Evolutionary conservation across 345 rosid species (phyloP).

Genomic region (Balakata baccata): DNA sequence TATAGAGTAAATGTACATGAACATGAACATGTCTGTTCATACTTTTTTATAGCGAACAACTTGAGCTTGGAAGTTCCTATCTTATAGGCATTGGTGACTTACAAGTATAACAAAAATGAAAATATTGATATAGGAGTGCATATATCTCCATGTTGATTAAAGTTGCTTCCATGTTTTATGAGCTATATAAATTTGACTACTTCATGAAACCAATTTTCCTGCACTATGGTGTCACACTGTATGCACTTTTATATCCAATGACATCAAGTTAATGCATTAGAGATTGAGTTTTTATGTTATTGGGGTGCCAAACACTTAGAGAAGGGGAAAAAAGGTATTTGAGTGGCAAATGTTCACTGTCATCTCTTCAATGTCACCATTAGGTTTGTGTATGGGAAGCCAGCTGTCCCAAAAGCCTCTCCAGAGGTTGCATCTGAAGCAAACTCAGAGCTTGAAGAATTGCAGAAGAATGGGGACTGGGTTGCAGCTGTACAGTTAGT

Average conservation of each 20-base stretch:
- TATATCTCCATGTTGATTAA: too few species aligned
- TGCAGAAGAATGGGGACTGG: conserved; percentile 63
- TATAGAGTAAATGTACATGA: neutral
- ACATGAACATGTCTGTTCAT: neutral
- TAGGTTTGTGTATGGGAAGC: conserved; percentile 91
- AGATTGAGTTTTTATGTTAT: neutral
- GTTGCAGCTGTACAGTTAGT: conserved; percentile 77
- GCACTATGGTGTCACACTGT: neutral
- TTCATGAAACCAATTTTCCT: neutral
- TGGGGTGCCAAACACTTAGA: neutral
- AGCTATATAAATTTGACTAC: neutral
- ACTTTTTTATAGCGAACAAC: neutral
- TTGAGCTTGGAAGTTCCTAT: neutral
- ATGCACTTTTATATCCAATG: neutral
- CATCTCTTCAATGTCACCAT: conserved; percentile 13
- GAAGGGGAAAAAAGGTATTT: neutral
- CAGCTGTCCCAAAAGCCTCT: conserved; percentile 82
- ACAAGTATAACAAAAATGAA: too few species aligned
- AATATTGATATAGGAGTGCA: too few species aligned
- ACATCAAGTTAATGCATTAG: neutral
- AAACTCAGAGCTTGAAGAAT: conserved; percentile 51
- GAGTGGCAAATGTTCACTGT: conserved; percentile 6
- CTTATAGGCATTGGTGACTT: too few species aligned
- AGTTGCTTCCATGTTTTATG: neutral
- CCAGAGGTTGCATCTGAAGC: conserved; percentile 62